Percentiles rank a stretch among this genome's conserved stretches.
These are phyloP conservation scores for Eudorina sp. DNA, from an alignment of 139 green algal species.

Conservation along the genomic window DNA sequence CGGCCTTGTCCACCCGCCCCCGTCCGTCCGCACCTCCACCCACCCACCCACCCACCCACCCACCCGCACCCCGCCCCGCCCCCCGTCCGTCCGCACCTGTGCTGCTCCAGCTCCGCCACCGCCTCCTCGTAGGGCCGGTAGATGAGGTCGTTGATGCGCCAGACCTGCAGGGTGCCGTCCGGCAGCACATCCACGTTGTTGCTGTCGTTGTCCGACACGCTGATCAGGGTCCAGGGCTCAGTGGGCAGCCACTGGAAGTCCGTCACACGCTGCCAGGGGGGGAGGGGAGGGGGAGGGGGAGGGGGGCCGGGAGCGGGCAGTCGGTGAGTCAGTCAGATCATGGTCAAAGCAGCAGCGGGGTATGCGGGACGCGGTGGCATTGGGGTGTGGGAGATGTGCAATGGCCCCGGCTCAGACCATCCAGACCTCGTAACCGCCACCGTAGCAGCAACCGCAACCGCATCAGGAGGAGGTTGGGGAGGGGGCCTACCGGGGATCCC, in stretches of 20 bases:
- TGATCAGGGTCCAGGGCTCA: constrained; percentile 87
- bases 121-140: constrained; percentile 80
- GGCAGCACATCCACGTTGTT: constrained; percentile 37
- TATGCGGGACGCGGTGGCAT: too few species aligned
- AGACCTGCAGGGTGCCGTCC: constrained; percentile 86
- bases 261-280: constrained; percentile 74
- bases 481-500: background rate
- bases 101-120: constrained; percentile 79
- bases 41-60: background rate
- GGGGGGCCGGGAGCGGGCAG: background rate
- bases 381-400: too few species aligned
- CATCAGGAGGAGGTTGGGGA: background rate
- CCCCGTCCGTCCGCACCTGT: constrained; percentile 57
- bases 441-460: too few species aligned
- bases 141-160: constrained; percentile 90
- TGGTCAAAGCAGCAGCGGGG: background rate
- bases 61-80: background rate
- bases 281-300: background rate
- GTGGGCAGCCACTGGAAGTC: constrained; percentile 94
- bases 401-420: too few species aligned
- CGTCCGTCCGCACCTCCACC: background rate
- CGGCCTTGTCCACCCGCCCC: background rate
- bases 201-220: constrained; percentile 79
- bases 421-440: too few species aligned
- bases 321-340: background rate